phyloP scores from a whole-genome alignment of 805 yeast genomes.

The Ogataea pini region DNA sequence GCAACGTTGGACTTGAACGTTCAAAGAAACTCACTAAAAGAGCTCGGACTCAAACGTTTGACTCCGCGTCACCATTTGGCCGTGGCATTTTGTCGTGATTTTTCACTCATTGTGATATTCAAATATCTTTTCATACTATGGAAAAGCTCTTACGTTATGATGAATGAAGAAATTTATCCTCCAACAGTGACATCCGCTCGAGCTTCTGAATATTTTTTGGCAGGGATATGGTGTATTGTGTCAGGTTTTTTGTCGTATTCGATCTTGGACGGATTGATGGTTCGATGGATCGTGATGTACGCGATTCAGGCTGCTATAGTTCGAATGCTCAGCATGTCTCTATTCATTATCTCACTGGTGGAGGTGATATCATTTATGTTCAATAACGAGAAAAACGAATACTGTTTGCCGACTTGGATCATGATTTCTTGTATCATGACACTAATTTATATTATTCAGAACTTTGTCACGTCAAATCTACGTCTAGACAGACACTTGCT shows the following conservation, averaged over 20 bases:
- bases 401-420: conserved; percentile 88
- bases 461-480: conserved; percentile 79
- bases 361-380: conserved; percentile 66
- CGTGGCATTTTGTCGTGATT: conserved; percentile 75
- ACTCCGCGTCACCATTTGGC: conserved; percentile 76
- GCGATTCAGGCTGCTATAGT: conserved; percentile 86
- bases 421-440: conserved; percentile 84
- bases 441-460: conserved; percentile 76
- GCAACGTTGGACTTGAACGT: conserved; percentile 30
- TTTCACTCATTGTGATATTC: conserved; percentile 50
- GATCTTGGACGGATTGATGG: conserved; percentile 84
- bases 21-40: conserved; percentile 45
- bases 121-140: conserved; percentile 30
- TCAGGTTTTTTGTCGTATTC: conserved; percentile 82
- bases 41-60: conserved; percentile 66
- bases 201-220: conserved; percentile 74
- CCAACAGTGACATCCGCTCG: conserved; percentile 53
- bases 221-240: conserved; percentile 92
- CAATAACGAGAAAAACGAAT: conserved; percentile 59
- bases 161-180: conserved; percentile 23
- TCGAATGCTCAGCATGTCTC: conserved; percentile 79
- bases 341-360: conserved; percentile 69
- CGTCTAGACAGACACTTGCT: conserved; percentile 40
- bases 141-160: conserved; percentile 30
- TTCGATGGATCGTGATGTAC: conserved; percentile 91